These are phyloP conservation scores for Fallopia convolvulus DNA, from an alignment of 148 eudicot genomes.

Conservation along the genomic window DNA sequence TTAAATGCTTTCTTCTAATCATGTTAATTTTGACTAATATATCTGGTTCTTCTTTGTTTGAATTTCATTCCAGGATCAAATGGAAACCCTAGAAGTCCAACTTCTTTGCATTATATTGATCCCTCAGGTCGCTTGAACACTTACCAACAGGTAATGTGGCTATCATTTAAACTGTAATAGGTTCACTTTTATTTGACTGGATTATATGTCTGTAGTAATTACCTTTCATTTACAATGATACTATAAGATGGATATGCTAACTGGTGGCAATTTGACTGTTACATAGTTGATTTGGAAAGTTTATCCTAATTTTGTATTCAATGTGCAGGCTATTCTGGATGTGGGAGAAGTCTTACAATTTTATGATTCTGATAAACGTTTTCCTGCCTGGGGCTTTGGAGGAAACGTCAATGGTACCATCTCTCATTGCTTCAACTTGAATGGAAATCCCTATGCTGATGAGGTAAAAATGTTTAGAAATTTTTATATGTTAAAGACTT, in stretches of 20 bases:
- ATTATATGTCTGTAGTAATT: too few relatives aligned
- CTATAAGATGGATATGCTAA: not conserved
- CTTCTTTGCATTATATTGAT: conserved; percentile 82
- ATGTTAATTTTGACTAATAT: not conserved
- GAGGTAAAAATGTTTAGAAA: conserved; percentile 20
- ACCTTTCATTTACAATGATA: too few relatives aligned
- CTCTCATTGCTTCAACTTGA: conserved; percentile 90
- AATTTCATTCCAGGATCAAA: conserved; percentile 56
- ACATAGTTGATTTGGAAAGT: not conserved
- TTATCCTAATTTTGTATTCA: not conserved
- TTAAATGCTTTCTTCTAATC: not conserved
- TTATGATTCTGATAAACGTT: conserved; percentile 77
- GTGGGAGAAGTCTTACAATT: conserved; percentile 82
- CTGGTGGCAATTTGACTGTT: not conserved
- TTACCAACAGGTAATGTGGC: conserved; percentile 66
- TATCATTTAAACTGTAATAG: not conserved
- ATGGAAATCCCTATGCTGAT: conserved; percentile 26
- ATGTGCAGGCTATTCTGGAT: conserved; percentile 76
- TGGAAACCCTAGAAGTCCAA: conserved; percentile 57
- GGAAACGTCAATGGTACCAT: conserved; percentile 30
- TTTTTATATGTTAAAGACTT: not conserved
- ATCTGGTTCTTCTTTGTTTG: not conserved
- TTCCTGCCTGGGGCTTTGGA: conserved; percentile 97
- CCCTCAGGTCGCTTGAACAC: conserved; percentile 75
- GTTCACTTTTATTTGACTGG: not conserved